These are phyloP conservation scores for Cercophora samala DNA, from an alignment of 495 filamentous ascomycete species.

Conservation along the genomic window DNA sequence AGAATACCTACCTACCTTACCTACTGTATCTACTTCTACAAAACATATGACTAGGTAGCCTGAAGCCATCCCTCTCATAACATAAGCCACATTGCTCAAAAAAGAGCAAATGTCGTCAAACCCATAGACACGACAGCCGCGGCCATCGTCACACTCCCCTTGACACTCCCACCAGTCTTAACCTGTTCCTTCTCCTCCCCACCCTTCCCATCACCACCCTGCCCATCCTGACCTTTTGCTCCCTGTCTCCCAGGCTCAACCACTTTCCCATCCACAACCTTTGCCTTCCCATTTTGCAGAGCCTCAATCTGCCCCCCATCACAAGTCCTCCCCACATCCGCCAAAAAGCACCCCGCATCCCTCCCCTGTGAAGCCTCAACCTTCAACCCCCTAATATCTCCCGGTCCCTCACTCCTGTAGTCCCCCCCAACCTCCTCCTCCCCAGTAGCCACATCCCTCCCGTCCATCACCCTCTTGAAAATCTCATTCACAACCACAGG, in stretches of 20 bases:
- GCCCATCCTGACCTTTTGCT: not conserved
- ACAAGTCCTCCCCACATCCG: not conserved
- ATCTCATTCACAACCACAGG: not conserved
- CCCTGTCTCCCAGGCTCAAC: not conserved
- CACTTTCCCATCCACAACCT: not conserved
- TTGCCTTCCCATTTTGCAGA: not conserved
- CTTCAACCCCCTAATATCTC: not conserved
- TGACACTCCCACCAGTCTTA: not conserved
- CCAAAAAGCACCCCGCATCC: constrained; percentile 1
- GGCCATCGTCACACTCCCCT: not conserved
- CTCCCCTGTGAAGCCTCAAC: not conserved
- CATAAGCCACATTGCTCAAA: not conserved
- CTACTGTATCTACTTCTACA: too few relatives aligned
- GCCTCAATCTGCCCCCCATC: not conserved
- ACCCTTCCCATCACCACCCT: not conserved
- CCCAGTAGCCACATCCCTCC: constrained; percentile 5
- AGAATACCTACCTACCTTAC: too few relatives aligned
- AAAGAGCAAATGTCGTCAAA: not conserved
- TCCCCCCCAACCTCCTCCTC: not conserved
- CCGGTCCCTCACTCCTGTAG: not conserved
- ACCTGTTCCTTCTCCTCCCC: not conserved
- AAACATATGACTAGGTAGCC: too few relatives aligned
- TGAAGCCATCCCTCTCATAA: too few relatives aligned
- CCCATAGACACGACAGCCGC: not conserved
- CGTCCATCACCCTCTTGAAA: constrained; percentile 1